Evolutionary conservation across 805 yeast genomes (phyloP), one percentile per base, ranked within the genome.

Genomic region (Metschnikowia orientalis): DNA sequence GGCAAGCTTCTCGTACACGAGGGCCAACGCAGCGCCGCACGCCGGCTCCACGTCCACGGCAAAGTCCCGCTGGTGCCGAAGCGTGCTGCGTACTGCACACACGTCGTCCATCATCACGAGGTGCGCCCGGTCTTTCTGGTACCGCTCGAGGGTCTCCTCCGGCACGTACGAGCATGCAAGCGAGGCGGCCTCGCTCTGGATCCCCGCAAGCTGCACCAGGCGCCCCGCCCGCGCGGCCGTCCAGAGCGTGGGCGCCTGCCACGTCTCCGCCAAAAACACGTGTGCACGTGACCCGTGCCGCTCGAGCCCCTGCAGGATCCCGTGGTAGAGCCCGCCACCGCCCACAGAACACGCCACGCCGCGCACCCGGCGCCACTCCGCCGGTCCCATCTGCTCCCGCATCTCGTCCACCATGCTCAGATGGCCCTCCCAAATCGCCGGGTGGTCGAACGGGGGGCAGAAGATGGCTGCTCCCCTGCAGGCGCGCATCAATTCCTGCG

Each of bases 1-100:
- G 4, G 50, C 54, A 8, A 57, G 30, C 38, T 56, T 54, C 28
- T 66, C 50, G 45, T 68, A 72, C n/a, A 67, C 70, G 12, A 77
- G 63, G 14, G 79, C 69, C 18, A 81, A 51, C 0, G 85, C 75
- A 2, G 83, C 83, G 3, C 86, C 86, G 53, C 87, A 81, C 1
- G 87, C 87, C 0, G 86, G 86, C 51, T 81, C 87, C 0, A 78
- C 73, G 15, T 75, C 56, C 28, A 62, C 58, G 35, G 72, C 71
- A 41, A 64, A 75, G 36, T 75, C 76, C 3, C 62, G 49, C 5
- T 77, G 72, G 45, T 69, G 77, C 26, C 54, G 59, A 16, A 75
- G 47, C 30, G 79, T 67, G 1, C 81, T 75, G 10, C 54, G 53
- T 0, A 79, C 66, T 1, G 84, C 79, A 23, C 78, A 77, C 3